A percentile compares a stretch with the other conserved stretches of the same genome.
These are phyloP conservation scores for Porcisia hertigi DNA, from an alignment of 208 protist species.

Conservation along the genomic window DNA sequence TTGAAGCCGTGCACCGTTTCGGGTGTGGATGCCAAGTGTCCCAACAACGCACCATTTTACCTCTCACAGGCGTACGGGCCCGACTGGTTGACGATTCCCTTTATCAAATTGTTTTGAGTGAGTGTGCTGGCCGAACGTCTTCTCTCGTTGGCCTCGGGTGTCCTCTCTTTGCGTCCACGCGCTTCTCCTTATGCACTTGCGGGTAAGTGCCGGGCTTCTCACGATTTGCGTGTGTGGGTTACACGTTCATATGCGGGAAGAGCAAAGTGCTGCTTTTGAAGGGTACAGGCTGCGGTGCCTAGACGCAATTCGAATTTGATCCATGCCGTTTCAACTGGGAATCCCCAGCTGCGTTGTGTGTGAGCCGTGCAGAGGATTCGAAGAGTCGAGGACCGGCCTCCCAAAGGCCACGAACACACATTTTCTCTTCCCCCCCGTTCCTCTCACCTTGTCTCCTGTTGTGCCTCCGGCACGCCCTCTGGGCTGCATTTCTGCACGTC, in stretches of 20 bases:
- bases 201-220: neutral
- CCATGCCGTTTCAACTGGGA: neutral
- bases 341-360: neutral
- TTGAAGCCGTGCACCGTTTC: conserved; percentile 60
- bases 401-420: neutral
- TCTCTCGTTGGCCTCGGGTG: neutral
- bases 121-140: neutral
- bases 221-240: neutral
- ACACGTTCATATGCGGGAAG: neutral
- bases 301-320: neutral
- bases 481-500: neutral
- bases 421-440: conserved; percentile 1
- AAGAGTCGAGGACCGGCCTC: neutral
- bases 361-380: neutral
- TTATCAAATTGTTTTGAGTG: conserved; percentile 72
- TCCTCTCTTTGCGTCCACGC: neutral
- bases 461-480: neutral
- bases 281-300: neutral
- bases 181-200: neutral
- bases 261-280: neutral
- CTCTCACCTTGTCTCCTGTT: neutral
- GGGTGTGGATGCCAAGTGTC: conserved; percentile 52
- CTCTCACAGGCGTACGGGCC: conserved; percentile 68
- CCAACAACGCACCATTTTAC: conserved; percentile 64
- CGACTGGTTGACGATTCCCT: conserved; percentile 66